These are phyloP conservation scores for Noccaea bulbosa DNA, from an alignment of 345 rosid species.

Conservation along the genomic window DNA sequence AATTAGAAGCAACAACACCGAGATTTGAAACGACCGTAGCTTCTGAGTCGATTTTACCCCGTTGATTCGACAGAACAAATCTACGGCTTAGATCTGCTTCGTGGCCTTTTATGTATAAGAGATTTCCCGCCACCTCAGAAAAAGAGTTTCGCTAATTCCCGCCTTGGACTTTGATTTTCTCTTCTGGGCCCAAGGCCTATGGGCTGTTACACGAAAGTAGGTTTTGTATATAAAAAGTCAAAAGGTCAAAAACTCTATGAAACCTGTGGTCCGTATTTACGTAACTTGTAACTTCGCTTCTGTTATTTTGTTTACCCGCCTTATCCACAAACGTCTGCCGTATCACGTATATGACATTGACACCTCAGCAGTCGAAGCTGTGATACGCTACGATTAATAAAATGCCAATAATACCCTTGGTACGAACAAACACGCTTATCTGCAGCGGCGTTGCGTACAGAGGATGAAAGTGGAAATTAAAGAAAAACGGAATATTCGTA, in stretches of 20 bases:
- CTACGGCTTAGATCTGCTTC: constrained; percentile 35
- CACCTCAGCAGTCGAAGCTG: constrained; percentile 35
- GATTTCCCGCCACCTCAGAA: constrained; percentile 36
- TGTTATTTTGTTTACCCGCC: neutral
- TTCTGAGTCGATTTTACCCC: constrained; percentile 29
- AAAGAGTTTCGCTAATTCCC: constrained; percentile 28
- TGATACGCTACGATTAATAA: constrained; percentile 8
- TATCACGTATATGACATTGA: constrained; percentile 38
- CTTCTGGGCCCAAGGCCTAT: constrained; percentile 27
- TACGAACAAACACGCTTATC: constrained; percentile 1
- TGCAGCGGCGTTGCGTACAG: constrained; percentile 19
- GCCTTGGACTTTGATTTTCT: constrained; percentile 29
- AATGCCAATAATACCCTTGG: constrained; percentile 25
- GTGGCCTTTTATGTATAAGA: neutral
- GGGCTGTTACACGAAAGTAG: neutral
- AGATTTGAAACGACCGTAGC: constrained; percentile 33
- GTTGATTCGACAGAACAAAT: constrained; percentile 33
- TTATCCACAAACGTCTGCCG: constrained; percentile 19
- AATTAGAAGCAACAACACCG: constrained; percentile 2
- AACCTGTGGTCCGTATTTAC: too few relatives aligned
- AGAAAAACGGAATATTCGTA: constrained; percentile 13
- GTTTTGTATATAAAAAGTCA: constrained; percentile 3
- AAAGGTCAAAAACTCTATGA: constrained; percentile 1
- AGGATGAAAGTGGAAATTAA: constrained; percentile 26
- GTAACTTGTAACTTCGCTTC: neutral